phyloP scores from a whole-genome alignment of 2,329 filamentous ascomycete species.

The Venturia asperata region DNA sequence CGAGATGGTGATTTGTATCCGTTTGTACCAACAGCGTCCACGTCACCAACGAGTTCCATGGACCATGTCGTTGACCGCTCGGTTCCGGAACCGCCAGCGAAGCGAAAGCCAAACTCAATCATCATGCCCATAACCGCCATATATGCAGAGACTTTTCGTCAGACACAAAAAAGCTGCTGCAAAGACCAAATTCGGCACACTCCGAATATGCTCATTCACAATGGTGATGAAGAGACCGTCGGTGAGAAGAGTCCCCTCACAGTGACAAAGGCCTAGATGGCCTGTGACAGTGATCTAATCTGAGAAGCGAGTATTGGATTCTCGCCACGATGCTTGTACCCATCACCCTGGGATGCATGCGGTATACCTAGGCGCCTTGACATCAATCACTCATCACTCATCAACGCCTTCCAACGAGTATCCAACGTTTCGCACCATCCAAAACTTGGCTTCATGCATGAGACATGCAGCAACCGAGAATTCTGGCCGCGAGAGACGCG shows the following conservation, averaged over 20 bases:
- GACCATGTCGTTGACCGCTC: background rate
- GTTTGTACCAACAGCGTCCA: background rate
- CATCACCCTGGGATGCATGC: background rate
- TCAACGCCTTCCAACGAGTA: background rate
- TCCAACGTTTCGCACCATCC: background rate
- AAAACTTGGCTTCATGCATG: background rate
- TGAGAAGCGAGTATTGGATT: background rate
- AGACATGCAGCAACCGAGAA: background rate
- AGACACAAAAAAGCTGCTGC: background rate
- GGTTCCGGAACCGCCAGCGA: background rate
- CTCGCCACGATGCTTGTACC: background rate
- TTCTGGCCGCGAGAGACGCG: background rate
- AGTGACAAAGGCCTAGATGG: background rate
- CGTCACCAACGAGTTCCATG: background rate
- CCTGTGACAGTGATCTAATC: background rate
- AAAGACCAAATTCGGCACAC: background rate
- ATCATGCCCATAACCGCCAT: background rate
- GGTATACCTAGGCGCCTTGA: constrained; percentile 3
- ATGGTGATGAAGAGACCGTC: background rate
- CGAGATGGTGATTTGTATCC: too few species aligned
- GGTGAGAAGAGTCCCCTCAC: background rate
- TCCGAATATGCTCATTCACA: background rate
- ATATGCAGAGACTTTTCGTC: background rate
- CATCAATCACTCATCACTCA: background rate
- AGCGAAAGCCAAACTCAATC: background rate